A percentile compares a stretch with the other conserved stretches of the same genome.
Conservation (phyloP, 306 rosid genomes). For the Dalbergia cochinchinensis region DNA sequence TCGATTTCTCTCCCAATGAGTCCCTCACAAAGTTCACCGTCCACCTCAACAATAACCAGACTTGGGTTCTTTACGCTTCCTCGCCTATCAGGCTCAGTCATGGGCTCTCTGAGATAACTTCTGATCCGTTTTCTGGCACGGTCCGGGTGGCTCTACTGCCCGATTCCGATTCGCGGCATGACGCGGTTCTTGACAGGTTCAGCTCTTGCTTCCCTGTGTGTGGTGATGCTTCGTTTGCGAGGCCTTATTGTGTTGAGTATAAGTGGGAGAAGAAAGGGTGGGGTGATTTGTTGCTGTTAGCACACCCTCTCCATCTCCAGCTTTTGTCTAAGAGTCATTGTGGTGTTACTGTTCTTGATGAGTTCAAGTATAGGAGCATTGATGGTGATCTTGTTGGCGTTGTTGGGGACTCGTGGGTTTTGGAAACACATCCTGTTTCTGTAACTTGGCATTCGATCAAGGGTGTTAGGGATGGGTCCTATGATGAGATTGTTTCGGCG, state of each 20-base stretch:
- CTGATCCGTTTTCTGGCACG: constrained; percentile 65
- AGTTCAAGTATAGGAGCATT: constrained; percentile 73
- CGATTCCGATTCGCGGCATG: constrained; percentile 53
- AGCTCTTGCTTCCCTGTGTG: constrained; percentile 81
- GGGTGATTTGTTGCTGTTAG: constrained; percentile 83
- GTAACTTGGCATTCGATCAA: constrained; percentile 79
- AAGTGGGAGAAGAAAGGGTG: constrained; percentile 75
- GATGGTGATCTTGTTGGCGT: constrained; percentile 95
- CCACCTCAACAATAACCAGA: constrained; percentile 74
- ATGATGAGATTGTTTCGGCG: constrained; percentile 64
- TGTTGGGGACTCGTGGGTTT: constrained; percentile 80
- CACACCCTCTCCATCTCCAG: constrained; percentile 86
- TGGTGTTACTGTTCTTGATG: constrained; percentile 56
- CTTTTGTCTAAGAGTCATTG: constrained; percentile 52
- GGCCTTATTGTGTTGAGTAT: constrained; percentile 70
- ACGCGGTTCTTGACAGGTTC: constrained; percentile 66
- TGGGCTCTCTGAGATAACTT: constrained; percentile 55
- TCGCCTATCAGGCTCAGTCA: constrained; percentile 58
- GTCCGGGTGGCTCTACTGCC: constrained; percentile 72
- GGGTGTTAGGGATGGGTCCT: constrained; percentile 63
- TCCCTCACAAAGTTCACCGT: constrained; percentile 71
- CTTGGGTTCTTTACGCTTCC: constrained; percentile 79
- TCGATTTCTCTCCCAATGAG: constrained; percentile 53
- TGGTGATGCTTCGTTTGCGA: constrained; percentile 65
- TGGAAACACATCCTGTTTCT: constrained; percentile 72